Conservation (phyloP, 257 asterid species). For the Solanum etuberosum region DNA sequence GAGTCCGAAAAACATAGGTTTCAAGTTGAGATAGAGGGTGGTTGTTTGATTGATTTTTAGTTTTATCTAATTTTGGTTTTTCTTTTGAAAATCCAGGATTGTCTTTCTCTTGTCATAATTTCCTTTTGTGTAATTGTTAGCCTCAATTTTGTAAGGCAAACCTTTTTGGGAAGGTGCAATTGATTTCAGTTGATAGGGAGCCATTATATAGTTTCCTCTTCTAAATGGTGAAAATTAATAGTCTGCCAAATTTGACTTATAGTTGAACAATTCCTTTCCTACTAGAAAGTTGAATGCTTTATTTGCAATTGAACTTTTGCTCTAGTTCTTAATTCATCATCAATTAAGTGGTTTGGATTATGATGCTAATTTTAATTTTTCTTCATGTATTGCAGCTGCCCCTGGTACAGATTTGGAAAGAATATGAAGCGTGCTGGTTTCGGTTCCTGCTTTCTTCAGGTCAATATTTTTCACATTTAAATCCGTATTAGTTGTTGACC, state of each 20-base stretch:
- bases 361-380: slow-evolving; percentile 2
- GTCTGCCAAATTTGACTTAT: neutral
- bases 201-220: too few relatives aligned
- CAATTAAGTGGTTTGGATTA: neutral
- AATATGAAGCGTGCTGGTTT: slow-evolving; percentile 92
- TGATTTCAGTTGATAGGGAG: too few relatives aligned
- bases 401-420: slow-evolving; percentile 93
- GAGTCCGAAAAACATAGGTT: too few relatives aligned
- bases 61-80: neutral
- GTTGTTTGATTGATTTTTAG: neutral
- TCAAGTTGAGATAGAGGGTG: neutral
- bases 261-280: neutral
- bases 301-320: neutral
- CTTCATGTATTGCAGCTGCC: slow-evolving; percentile 58
- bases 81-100: neutral
- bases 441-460: slow-evolving; percentile 91
- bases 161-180: neutral
- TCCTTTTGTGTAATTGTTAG: neutral
- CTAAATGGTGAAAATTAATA: neutral
- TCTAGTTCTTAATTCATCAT: neutral
- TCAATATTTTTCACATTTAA: slow-evolving; percentile 11
- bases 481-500: neutral
- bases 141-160: neutral
- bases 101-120: neutral
- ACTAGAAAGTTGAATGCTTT: neutral